A percentile compares a stretch with the other conserved stretches of the same genome.
Evolutionary conservation across 2,329 filamentous ascomycete genomes (phyloP).

Genomic region (Zarea fungicola): DNA sequence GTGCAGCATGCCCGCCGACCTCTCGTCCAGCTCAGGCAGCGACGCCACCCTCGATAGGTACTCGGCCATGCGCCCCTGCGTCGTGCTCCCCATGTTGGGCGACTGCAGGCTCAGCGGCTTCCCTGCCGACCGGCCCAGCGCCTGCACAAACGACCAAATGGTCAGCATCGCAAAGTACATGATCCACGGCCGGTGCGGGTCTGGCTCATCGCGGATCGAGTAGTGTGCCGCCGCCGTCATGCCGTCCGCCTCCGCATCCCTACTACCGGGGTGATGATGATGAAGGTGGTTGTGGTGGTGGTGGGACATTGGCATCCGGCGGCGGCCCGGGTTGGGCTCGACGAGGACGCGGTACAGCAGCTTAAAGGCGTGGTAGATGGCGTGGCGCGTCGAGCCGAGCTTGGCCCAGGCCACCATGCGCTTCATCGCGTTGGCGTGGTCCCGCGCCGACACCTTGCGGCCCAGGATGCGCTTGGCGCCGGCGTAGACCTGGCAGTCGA

Average conservation of each 20-base stretch:
- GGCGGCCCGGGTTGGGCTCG: slow-evolving; percentile 35
- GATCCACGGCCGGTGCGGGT: slow-evolving; percentile 85
- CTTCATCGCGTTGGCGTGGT: slow-evolving; percentile 66
- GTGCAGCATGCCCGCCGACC: slow-evolving; percentile 62
- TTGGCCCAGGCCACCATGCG: slow-evolving; percentile 78
- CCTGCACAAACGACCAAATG: slow-evolving; percentile 84
- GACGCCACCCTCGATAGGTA: slow-evolving; percentile 60
- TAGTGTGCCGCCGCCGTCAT: slow-evolving; percentile 47
- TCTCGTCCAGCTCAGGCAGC: slow-evolving; percentile 63
- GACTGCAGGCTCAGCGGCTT: slow-evolving; percentile 41
- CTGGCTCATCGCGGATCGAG: slow-evolving; percentile 68
- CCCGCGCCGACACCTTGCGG: slow-evolving; percentile 68
- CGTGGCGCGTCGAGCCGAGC: slow-evolving; percentile 69
- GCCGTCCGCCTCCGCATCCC: not conserved
- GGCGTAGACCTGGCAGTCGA: slow-evolving; percentile 86
- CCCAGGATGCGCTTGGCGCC: slow-evolving; percentile 73
- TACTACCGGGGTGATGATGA: slow-evolving; percentile 10
- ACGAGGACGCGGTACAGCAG: slow-evolving; percentile 75
- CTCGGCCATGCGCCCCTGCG: slow-evolving; percentile 31
- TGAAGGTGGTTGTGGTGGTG: no score
- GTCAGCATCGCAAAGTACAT: slow-evolving; percentile 81
- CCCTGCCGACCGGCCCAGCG: slow-evolving; percentile 56
- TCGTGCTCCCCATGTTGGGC: slow-evolving; percentile 34
- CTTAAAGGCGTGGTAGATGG: slow-evolving; percentile 76
- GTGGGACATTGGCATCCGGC: no score